These are phyloP conservation scores for Chloromonas sp. DNA, from an alignment of 163 green algal genomes.

Conservation along the genomic window DNA sequence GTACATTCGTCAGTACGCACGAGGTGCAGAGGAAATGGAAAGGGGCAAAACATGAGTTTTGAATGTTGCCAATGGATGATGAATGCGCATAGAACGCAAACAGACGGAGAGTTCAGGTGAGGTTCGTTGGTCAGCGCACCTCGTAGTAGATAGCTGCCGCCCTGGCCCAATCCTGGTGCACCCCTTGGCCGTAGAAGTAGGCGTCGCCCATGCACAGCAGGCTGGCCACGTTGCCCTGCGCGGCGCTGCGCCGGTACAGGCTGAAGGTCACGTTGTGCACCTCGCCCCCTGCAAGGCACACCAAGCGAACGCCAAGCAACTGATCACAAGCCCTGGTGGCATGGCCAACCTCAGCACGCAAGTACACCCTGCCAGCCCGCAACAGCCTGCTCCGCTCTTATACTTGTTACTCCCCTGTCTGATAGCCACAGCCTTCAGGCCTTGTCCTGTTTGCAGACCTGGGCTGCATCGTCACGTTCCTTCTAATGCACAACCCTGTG, in stretches of 20 bases:
- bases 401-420: too few species aligned
- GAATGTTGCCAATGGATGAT: too few species aligned
- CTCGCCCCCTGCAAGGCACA: slow-evolving; percentile 5
- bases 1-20: too few species aligned
- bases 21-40: background rate
- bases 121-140: slow-evolving; percentile 5
- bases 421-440: too few species aligned
- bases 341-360: background rate
- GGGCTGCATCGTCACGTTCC: too few species aligned
- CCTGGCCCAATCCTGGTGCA: slow-evolving; percentile 57
- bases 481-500: too few species aligned
- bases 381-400: too few species aligned
- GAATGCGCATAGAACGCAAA: too few species aligned
- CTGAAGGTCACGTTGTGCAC: slow-evolving; percentile 19
- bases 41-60: too few species aligned
- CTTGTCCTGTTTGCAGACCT: too few species aligned
- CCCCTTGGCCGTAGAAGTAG: slow-evolving; percentile 64
- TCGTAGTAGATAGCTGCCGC: slow-evolving; percentile 65
- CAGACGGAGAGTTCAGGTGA: too few species aligned
- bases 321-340: background rate
- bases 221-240: slow-evolving; percentile 27
- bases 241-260: slow-evolving; percentile 10
- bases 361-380: background rate
- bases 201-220: slow-evolving; percentile 78
- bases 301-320: too few species aligned